phyloP scores from a whole-genome alignment of 2,329 filamentous ascomycete genomes.

The Rutstroemia sp. region DNA sequence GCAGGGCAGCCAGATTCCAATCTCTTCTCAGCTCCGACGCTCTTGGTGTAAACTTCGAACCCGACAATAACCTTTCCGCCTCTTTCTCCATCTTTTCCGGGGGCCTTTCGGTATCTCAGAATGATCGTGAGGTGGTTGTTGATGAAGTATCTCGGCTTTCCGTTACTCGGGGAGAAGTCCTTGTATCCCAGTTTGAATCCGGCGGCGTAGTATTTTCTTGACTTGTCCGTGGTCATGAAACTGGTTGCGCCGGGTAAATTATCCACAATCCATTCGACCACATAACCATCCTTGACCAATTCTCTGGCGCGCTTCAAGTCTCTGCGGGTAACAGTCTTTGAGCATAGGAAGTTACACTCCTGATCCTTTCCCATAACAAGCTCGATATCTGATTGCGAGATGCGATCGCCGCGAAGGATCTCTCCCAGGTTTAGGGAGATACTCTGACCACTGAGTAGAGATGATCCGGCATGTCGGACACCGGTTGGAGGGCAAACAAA shows the following conservation, averaged over 20 bases:
- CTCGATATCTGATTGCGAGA: conserved; percentile 77
- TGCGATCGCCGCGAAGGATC: conserved; percentile 79
- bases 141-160: conserved; percentile 61
- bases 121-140: conserved; percentile 88
- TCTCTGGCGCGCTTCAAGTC: conserved; percentile 62
- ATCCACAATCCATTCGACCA: conserved; percentile 91
- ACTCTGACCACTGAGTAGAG: conserved; percentile 67
- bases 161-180: conserved; percentile 52
- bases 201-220: conserved; percentile 78
- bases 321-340: conserved; percentile 52
- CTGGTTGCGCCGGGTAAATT: conserved; percentile 84
- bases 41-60: conserved; percentile 87
- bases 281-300: conserved; percentile 70
- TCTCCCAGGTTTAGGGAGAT: conserved; percentile 81
- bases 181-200: conserved; percentile 84
- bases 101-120: conserved; percentile 66
- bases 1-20: conserved; percentile 59
- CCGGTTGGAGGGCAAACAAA: conserved; percentile 79
- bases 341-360: conserved; percentile 67
- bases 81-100: conserved; percentile 58
- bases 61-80: conserved; percentile 77
- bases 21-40: conserved; percentile 55
- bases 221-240: conserved; percentile 80
- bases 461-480: conserved; percentile 54
- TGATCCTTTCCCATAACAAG: conserved; percentile 70